These are phyloP conservation scores for Leptodontidium sp. DNA, from an alignment of 2,329 filamentous ascomycete species.

Conservation along the genomic window DNA sequence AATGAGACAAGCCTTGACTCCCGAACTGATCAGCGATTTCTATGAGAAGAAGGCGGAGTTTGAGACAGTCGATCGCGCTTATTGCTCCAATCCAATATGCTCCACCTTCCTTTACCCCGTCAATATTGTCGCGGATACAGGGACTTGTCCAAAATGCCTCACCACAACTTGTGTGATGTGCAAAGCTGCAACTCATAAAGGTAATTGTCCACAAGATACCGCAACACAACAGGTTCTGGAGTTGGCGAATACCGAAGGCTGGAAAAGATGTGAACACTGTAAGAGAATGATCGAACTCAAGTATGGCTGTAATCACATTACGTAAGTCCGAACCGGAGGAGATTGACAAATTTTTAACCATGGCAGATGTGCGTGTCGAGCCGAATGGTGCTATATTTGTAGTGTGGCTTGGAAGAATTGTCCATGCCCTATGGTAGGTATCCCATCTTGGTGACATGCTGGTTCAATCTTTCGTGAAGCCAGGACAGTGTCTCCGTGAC, in stretches of 20 bases:
- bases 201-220: conserved; percentile 56
- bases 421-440: rapidly evolving
- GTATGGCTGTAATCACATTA: conserved; percentile 63
- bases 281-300: conserved; percentile 56
- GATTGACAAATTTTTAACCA: background rate
- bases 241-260: conserved; percentile 53
- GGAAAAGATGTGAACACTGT: conserved; percentile 55
- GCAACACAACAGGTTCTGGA: conserved; percentile 44
- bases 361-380: conserved; percentile 53
- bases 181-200: conserved; percentile 54
- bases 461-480: too few species aligned
- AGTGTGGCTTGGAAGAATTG: conserved; percentile 52
- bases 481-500: too few species aligned
- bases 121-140: conserved; percentile 45
- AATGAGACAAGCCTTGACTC: conserved; percentile 17
- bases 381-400: conserved; percentile 58
- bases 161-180: conserved; percentile 57
- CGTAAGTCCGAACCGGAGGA: conserved; percentile 46
- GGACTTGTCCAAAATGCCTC: conserved; percentile 52
- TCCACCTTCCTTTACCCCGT: conserved; percentile 53
- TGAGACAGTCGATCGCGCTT: conserved; percentile 55
- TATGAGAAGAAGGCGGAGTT: conserved; percentile 56
- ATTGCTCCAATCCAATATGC: conserved; percentile 56
- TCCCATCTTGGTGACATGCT: background rate
- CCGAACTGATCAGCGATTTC: conserved; percentile 46